Conservation (phyloP, 805 yeast species). For the Candida lessepsii region DNA sequence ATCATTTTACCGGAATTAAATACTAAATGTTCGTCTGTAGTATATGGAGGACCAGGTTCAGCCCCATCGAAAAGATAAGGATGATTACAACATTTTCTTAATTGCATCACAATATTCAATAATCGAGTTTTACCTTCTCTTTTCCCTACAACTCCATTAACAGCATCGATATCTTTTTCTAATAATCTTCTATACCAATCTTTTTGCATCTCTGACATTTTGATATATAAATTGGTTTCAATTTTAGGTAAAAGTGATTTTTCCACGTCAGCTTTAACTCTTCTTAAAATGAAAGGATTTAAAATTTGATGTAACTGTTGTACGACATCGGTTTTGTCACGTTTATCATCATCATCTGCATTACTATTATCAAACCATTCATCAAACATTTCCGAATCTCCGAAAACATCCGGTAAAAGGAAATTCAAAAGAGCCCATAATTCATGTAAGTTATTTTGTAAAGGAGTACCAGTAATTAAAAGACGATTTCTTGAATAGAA, state of each 20-base stretch:
- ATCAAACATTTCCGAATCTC: conserved; percentile 86
- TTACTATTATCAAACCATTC: conserved; percentile 76
- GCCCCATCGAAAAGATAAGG: conserved; percentile 99
- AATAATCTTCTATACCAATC: conserved; percentile 86
- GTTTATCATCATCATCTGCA: conserved; percentile 30
- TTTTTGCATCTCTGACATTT: conserved; percentile 94
- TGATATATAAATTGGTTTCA: conserved; percentile 85
- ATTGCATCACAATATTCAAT: conserved; percentile 92
- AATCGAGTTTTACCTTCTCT: conserved; percentile 90
- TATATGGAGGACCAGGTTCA: conserved; percentile 97
- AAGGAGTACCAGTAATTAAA: conserved; percentile 92
- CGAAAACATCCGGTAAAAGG: conserved; percentile 89
- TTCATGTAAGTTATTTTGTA: conserved; percentile 93
- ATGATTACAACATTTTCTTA: conserved; percentile 95
- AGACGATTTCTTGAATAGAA: conserved; percentile 83
- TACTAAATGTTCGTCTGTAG: conserved; percentile 93
- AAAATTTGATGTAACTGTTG: conserved; percentile 85
- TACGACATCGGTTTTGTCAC: conserved; percentile 58
- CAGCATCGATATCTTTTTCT: conserved; percentile 94
- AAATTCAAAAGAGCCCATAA: conserved; percentile 93
- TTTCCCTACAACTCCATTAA: conserved; percentile 93
- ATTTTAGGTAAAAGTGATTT: conserved; percentile 86
- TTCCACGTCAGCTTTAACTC: conserved; percentile 93
- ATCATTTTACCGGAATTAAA: conserved; percentile 88
- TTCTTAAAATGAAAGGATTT: conserved; percentile 81